phyloP scores from a whole-genome alignment of 2,329 filamentous ascomycete species.

The Raffaelea arxii region DNA sequence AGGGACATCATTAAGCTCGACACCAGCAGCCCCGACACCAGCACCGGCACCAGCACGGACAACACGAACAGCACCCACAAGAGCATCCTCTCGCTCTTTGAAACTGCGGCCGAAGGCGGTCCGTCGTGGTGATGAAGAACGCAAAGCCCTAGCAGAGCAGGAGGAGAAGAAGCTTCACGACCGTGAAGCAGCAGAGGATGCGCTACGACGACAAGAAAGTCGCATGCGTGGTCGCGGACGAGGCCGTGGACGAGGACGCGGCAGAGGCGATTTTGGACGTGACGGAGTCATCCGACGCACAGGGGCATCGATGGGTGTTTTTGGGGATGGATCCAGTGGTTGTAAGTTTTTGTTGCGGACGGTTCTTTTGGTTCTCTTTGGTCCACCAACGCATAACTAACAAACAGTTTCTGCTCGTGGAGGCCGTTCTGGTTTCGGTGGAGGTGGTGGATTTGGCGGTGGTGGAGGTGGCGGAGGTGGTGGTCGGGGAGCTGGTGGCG shows the following conservation, averaged over 20 bases:
- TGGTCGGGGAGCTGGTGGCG: slow-evolving; percentile 9
- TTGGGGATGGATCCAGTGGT: slow-evolving; percentile 20
- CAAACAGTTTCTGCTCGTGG: slow-evolving; percentile 2
- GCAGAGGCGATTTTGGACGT: slow-evolving; percentile 17
- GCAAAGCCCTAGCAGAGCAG: slow-evolving; percentile 24
- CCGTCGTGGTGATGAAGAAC: slow-evolving; percentile 24
- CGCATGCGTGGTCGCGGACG: slow-evolving; percentile 19
- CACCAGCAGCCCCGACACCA: background rate
- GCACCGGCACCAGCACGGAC: slow-evolving; percentile 1
- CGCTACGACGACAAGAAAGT: slow-evolving; percentile 15
- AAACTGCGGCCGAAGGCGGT: slow-evolving; percentile 24
- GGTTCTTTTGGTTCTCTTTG: slow-evolving; percentile 5
- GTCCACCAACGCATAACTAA: background rate
- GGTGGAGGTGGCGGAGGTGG: slow-evolving; percentile 16
- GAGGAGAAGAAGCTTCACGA: slow-evolving; percentile 20
- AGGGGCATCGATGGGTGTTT: slow-evolving; percentile 24
- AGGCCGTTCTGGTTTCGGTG: slow-evolving; percentile 11
- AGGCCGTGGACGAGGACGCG: slow-evolving; percentile 19
- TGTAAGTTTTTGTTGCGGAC: slow-evolving; percentile 11
- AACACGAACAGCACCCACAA: background rate
- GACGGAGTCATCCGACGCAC: slow-evolving; percentile 19
- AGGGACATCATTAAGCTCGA: background rate
- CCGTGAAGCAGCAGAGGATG: slow-evolving; percentile 21
- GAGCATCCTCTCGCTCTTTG: slow-evolving; percentile 8
- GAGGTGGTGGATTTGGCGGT: slow-evolving; percentile 17